Evolutionary conservation across 768 basidiomycete species (phyloP), one percentile per base, ranked within the genome.

Genomic region (Pisolithus microcarpus): DNA sequence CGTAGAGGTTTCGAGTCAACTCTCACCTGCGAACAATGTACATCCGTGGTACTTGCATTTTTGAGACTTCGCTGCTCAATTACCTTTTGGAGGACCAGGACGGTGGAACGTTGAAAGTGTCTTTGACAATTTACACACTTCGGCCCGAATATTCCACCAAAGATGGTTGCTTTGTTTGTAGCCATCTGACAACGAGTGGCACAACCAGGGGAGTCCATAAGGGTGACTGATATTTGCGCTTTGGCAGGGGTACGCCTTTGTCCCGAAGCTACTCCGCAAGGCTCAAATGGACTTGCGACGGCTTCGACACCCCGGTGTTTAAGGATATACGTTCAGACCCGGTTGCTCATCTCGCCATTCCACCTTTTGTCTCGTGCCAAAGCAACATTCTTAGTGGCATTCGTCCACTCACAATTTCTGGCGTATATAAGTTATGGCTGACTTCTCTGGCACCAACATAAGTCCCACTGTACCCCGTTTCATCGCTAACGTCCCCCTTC

Each of bases 301-400:
- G 10, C 8, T 38, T 6, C 49, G 36, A 13, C 30, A 43, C 47
- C 39, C 39, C 38, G 50, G 19, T 46, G 15, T 50, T 50, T 28
- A 21, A 43, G 53, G 38, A 39, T 38, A 23, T 28, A 26, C 36
- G n/a, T 16, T 42, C 49, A 56, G 19, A 21, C 31, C 45, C 55
- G 46, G 34, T 47, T 34, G 4, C 34, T 28, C 18, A 39, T 44
- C 37, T 34, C 57, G 55, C 42, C 43, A 37, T 15, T 37, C 19
- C 52, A 30, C 42, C 10, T 15, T 37, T 50, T 16, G 58, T 58
- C 65, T 66, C 65, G 62, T 65, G 31, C 43, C 55, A 61, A 65
- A 61, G 38, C 48, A 13, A 38, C 51, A 24, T 56, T 57, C 49
- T 53, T 55, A 53, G 57, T 55, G 46, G 50, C 37, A 28, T 43